Base-by-base conservation (phyloP, 352 stramenopile genomes). In the Globisporangium middletonii region DNA sequence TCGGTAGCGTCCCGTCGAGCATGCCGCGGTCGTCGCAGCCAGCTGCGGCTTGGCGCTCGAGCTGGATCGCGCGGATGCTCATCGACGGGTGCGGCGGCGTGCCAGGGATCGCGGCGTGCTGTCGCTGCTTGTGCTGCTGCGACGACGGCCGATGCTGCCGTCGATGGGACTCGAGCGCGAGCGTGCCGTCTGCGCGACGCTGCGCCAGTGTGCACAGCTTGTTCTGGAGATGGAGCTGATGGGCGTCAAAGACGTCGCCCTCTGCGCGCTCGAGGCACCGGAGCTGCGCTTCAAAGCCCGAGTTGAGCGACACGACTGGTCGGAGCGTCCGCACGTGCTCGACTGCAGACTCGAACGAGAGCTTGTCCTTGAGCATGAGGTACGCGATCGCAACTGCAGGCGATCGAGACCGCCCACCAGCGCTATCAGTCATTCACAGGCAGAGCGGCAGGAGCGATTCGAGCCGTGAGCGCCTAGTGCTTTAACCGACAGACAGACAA, bases 251-350 rank as follows among this genome's bases (percentile, higher is more conserved):
- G 19, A 96, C 70, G 42, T 96, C 70, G 18, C 80, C 78, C 1
- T 74, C 48, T 7, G 84, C 68, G n/a, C 68, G 72, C 15, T 87
- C 81, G 4, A 95, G 81, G 41, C 69, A 89, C 26, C 79, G 76
- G 7, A 97, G 67, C 59, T 97, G 87, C 16, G 76, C 67, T 59
- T 97, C 85, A 56, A 97, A 97, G 18, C 88, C 85, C 35, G 63
- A 41, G 55, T 96, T 96, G 11, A 94, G 63, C 50, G 68, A 74
- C 13, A 89, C 69, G 11, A 96, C 75, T 7, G 86, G 77, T 1
- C 88, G 82, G 3, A 77, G 50, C 12, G 64, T 50, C 43, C 75
- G 79, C 53, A 97, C 68, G 15, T 86, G 75, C 0, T 60, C 59
- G 23, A 67, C 58, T 16, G 86, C 71, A 4, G 71, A 48, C 28